Percentiles rank a stretch among this genome's conserved stretches.
Conservation (phyloP, 2,329 filamentous ascomycete genomes). For the Cadophora sp. region DNA sequence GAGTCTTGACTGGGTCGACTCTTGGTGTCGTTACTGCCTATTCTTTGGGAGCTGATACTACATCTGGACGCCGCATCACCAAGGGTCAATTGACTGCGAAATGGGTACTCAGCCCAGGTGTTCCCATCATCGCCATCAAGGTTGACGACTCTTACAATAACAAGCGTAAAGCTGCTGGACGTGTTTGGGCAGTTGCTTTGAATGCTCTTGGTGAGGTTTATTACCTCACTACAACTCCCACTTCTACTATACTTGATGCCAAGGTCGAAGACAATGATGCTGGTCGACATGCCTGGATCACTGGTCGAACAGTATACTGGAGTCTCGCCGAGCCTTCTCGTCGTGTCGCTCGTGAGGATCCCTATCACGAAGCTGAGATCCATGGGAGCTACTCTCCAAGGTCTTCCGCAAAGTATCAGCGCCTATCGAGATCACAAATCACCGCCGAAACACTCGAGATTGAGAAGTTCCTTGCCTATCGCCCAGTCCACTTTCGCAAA, state of each 20-base stretch:
- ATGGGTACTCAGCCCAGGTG: constrained; percentile 91
- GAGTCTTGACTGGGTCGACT: constrained; percentile 84
- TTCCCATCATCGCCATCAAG: constrained; percentile 84
- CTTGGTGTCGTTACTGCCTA: constrained; percentile 84
- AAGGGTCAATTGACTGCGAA: constrained; percentile 83
- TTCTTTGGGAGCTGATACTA: constrained; percentile 66
- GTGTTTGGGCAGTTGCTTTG: constrained; percentile 90
- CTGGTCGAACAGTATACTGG: constrained; percentile 82
- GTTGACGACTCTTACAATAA: constrained; percentile 83
- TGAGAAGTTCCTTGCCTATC: constrained; percentile 74
- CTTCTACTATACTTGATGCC: constrained; percentile 55
- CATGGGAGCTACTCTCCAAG: constrained; percentile 82
- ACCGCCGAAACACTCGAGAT: constrained; percentile 81
- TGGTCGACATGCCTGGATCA: constrained; percentile 77
- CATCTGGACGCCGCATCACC: constrained; percentile 66
- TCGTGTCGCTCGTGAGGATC: constrained; percentile 74
- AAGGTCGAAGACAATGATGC: constrained; percentile 57
- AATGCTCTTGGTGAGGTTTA: constrained; percentile 94
- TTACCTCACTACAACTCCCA: constrained; percentile 77
- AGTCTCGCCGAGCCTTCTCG: constrained; percentile 79
- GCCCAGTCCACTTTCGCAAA: constrained; percentile 79
- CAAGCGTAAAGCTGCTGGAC: constrained; percentile 70
- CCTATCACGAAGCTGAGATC: constrained; percentile 70
- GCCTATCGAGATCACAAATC: constrained; percentile 73
- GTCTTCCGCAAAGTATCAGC: constrained; percentile 77